phyloP scores from a whole-genome alignment of 106 monocot genomes.

The Allium sativum region DNA sequence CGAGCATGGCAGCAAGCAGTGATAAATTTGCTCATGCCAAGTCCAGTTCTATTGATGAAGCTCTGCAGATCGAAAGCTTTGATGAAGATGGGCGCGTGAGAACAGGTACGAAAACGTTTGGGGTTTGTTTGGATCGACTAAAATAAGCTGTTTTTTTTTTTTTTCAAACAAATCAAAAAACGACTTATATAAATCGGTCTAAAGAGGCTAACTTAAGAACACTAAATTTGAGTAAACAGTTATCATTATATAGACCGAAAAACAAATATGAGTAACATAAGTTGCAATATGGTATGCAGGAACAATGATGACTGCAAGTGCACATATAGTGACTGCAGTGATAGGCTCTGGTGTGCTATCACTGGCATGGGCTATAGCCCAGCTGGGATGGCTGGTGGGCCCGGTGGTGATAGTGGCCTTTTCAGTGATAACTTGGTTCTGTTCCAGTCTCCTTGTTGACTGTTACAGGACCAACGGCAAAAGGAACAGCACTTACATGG shows the following conservation, averaged over 20 bases:
- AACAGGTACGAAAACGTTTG: too few species aligned
- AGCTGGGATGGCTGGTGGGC: constrained; percentile 19
- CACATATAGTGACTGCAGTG: constrained; percentile 19
- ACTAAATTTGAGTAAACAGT: too few species aligned
- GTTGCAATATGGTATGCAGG: constrained; percentile 5
- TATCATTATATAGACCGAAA: neutral
- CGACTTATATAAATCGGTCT: too few species aligned
- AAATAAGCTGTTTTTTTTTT: too few species aligned
- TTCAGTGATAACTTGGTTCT: constrained; percentile 20
- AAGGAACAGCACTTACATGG: constrained; percentile 18
- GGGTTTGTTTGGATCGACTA: too few species aligned
- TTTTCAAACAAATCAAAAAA: too few species aligned
- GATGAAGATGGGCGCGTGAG: neutral
- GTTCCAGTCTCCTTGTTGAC: constrained; percentile 13
- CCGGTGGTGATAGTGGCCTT: constrained; percentile 10
- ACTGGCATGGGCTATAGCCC: constrained; percentile 11
- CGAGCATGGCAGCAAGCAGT: neutral
- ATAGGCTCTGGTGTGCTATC: constrained; percentile 19
- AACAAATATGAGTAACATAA: neutral
- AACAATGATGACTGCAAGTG: constrained; percentile 20
- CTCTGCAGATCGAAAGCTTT: neutral
- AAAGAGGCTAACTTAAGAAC: too few species aligned
- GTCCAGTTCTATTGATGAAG: constrained; percentile 3
- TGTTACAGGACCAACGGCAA: constrained; percentile 12
- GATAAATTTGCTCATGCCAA: neutral